phyloP scores from a whole-genome alignment of 2,329 filamentous ascomycete genomes.

The Ceratocystis eucalypticola region DNA sequence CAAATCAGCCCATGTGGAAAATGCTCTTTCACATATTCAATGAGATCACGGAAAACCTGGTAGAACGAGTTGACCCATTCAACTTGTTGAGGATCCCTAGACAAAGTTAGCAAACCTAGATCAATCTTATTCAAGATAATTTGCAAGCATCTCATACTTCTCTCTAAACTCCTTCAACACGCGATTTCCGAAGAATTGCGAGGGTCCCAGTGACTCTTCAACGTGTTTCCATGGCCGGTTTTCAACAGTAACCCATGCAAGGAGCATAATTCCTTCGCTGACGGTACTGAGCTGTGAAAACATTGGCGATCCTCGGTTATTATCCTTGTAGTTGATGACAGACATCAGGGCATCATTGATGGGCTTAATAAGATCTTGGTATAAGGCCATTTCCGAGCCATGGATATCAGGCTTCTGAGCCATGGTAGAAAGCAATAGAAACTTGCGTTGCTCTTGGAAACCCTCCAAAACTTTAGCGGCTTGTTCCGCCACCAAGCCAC shows the following conservation, averaged over 20 bases:
- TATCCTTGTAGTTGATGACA: slow-evolving; percentile 68
- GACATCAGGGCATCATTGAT: slow-evolving; percentile 70
- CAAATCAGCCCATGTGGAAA: slow-evolving; percentile 69
- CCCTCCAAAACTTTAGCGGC: slow-evolving; percentile 44
- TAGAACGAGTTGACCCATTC: slow-evolving; percentile 93
- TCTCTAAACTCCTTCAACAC: slow-evolving; percentile 84
- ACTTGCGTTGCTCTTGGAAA: slow-evolving; percentile 75
- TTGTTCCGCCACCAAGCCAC: slow-evolving; percentile 67
- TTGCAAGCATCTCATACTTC: slow-evolving; percentile 29
- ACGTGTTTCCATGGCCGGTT: slow-evolving; percentile 74
- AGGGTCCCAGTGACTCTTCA: slow-evolving; percentile 65
- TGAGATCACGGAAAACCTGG: slow-evolving; percentile 70
- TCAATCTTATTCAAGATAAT: not conserved
- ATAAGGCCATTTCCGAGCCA: slow-evolving; percentile 45
- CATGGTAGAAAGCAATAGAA: slow-evolving; percentile 76
- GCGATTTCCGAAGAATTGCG: slow-evolving; percentile 89
- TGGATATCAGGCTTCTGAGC: slow-evolving; percentile 75
- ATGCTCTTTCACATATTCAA: slow-evolving; percentile 72
- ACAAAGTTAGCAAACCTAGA: not conserved
- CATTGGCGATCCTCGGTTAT: slow-evolving; percentile 59
- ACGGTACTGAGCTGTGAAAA: slow-evolving; percentile 79
- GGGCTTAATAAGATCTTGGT: slow-evolving; percentile 70
- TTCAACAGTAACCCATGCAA: slow-evolving; percentile 84
- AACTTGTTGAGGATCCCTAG: slow-evolving; percentile 62
- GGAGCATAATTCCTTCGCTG: slow-evolving; percentile 73